Conservation (phyloP, 768 basidiomycete genomes). For the Lentinula detonsa region DNA sequence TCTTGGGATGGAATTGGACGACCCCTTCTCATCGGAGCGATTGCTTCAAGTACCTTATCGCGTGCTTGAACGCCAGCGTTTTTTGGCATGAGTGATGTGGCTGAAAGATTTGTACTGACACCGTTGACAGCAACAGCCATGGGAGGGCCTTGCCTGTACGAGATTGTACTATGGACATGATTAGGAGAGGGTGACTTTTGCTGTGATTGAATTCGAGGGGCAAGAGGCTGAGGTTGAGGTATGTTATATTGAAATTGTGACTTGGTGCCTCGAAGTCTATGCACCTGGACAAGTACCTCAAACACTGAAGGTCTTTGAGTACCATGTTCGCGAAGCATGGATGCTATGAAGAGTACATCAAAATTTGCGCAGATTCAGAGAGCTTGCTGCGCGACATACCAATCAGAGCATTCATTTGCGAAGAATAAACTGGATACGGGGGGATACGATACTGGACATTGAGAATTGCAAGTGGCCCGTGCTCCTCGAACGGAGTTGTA, state of each 20-base stretch:
- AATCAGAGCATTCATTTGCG: constrained; percentile 76
- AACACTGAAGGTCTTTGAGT: constrained; percentile 82
- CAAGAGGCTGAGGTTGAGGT: constrained; percentile 41
- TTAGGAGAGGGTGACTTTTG: constrained; percentile 21
- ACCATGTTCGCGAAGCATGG: constrained; percentile 92
- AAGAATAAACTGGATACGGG: constrained; percentile 82
- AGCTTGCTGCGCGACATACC: constrained; percentile 39
- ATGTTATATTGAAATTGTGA: constrained; percentile 70
- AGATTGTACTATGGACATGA: constrained; percentile 20
- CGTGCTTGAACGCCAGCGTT: constrained; percentile 63
- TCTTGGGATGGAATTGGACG: constrained; percentile 40
- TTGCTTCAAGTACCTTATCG: constrained; percentile 74
- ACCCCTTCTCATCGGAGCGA: constrained; percentile 73
- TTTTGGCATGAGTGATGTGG: constrained; percentile 18
- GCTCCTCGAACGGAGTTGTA: constrained; percentile 98
- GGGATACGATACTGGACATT: constrained; percentile 95
- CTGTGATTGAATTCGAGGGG: constrained; percentile 27
- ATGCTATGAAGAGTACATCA: constrained; percentile 40
- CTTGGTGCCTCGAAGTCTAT: constrained; percentile 81
- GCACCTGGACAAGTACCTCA: constrained; percentile 78
- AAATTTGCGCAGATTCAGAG: constrained; percentile 4
- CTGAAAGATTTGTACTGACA: neutral
- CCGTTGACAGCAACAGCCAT: constrained; percentile 12
- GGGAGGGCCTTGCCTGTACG: constrained; percentile 18
- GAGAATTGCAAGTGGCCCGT: constrained; percentile 91